phyloP scores from a whole-genome alignment of 2,329 filamentous ascomycete genomes.

The Polytolypa hystricis region DNA sequence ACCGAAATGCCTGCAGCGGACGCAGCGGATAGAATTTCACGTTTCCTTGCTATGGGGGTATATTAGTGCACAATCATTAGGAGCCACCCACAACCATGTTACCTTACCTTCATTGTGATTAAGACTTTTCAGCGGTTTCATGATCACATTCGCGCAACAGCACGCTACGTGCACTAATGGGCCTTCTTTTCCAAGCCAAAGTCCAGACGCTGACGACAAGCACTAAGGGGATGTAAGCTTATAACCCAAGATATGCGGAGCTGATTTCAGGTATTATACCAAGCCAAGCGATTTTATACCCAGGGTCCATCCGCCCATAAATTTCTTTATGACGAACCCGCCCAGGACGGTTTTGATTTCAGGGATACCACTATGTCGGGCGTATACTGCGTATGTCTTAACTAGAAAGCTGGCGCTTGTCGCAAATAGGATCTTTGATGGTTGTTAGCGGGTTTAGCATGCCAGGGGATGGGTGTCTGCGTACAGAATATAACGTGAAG shows the following conservation, averaged over 20 bases:
- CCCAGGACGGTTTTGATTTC: slow-evolving; percentile 99
- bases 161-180: slow-evolving; percentile 97
- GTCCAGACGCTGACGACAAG: slow-evolving; percentile 80
- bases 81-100: neutral
- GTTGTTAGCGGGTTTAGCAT: slow-evolving; percentile 2
- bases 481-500: slow-evolving; percentile 72
- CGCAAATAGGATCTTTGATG: slow-evolving; percentile 55
- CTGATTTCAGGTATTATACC: slow-evolving; percentile 4
- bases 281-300: slow-evolving; percentile 88
- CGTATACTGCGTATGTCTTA: slow-evolving; percentile 86
- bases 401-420: slow-evolving; percentile 74
- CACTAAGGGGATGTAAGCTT: slow-evolving; percentile 35
- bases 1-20: slow-evolving; percentile 88
- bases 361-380: slow-evolving; percentile 96
- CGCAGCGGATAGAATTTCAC: slow-evolving; percentile 84
- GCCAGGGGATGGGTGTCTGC: slow-evolving; percentile 21
- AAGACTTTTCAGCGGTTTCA: slow-evolving; percentile 84
- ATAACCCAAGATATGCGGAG: neutral
- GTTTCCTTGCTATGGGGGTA: slow-evolving; percentile 59
- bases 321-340: slow-evolving; percentile 98
- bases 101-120: slow-evolving; percentile 60
- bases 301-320: slow-evolving; percentile 82
- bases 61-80: slow-evolving; percentile 13
- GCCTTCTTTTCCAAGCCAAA: slow-evolving; percentile 94
- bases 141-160: slow-evolving; percentile 94